Conservation (phyloP, 768 basidiomycete species). For the Suillus bovinus region DNA sequence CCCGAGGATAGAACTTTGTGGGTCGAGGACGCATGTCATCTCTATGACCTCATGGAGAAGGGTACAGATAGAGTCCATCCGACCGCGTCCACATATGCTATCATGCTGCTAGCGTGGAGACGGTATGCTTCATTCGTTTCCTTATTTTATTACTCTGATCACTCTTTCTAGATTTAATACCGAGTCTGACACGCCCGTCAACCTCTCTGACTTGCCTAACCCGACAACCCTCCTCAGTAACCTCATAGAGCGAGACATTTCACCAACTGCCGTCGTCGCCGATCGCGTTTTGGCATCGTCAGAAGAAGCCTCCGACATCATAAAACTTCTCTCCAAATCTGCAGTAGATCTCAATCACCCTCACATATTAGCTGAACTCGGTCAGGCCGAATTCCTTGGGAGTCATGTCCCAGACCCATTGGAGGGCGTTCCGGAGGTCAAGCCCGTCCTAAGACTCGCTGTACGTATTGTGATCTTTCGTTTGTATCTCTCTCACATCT, state of each 20-base stretch:
- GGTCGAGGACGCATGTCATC: slow-evolving; percentile 59
- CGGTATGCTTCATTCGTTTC: slow-evolving; percentile 40
- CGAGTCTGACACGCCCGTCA: slow-evolving; percentile 27
- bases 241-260: slow-evolving; percentile 50
- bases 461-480: slow-evolving; percentile 25
- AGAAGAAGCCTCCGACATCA: slow-evolving; percentile 54
- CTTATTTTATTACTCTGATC: slow-evolving; percentile 15
- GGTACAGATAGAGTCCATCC: slow-evolving; percentile 49
- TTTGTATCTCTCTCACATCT: neutral
- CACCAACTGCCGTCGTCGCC: slow-evolving; percentile 52
- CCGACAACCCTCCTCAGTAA: slow-evolving; percentile 40
- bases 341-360: slow-evolving; percentile 58
- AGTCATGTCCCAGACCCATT: slow-evolving; percentile 42
- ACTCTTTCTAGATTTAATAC: slow-evolving; percentile 37
- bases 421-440: slow-evolving; percentile 56
- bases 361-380: slow-evolving; percentile 55
- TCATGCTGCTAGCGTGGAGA: slow-evolving; percentile 61
- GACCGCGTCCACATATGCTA: slow-evolving; percentile 61
- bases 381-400: slow-evolving; percentile 51
- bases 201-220: slow-evolving; percentile 16
- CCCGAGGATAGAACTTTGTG: slow-evolving; percentile 48
- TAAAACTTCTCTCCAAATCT: slow-evolving; percentile 56
- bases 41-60: slow-evolving; percentile 60
- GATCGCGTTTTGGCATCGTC: slow-evolving; percentile 56
- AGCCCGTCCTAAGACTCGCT: slow-evolving; percentile 54